phyloP scores from a whole-genome alignment of 2,329 filamentous ascomycete genomes.

The Xylariaceae sp. region DNA sequence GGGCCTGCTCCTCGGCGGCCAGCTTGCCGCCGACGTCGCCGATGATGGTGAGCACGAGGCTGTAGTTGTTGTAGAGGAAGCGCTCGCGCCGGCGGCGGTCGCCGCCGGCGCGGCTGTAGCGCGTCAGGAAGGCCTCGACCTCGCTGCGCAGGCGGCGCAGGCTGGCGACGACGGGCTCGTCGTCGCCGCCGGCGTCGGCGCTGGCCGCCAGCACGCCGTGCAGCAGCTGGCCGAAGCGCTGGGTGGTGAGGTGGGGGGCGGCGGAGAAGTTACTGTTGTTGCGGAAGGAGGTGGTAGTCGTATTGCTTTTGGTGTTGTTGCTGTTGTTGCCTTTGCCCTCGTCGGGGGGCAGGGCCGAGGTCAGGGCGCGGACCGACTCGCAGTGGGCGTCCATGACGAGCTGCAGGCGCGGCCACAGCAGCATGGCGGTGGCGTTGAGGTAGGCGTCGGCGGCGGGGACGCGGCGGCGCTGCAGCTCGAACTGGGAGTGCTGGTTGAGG shows the following conservation, averaged over 20 bases:
- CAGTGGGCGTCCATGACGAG: conserved; percentile 88
- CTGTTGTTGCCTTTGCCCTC: no score
- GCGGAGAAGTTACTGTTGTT: conserved; percentile 58
- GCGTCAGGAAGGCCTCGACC: conserved; percentile 74
- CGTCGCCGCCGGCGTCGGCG: conserved; percentile 84
- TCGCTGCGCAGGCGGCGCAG: conserved; percentile 70
- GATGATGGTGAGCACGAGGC: conserved; percentile 87
- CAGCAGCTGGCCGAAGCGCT: conserved; percentile 89
- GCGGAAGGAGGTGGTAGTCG: conserved; percentile 34
- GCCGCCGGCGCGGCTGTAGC: conserved; percentile 60
- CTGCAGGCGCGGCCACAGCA: conserved; percentile 93
- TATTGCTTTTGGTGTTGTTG: no score
- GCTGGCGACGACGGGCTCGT: conserved; percentile 83
- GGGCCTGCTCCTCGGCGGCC: conserved; percentile 63
- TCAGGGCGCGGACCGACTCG: conserved; percentile 68
- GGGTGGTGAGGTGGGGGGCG: conserved; percentile 85
- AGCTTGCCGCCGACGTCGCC: conserved; percentile 67
- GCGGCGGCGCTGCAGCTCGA: conserved; percentile 85
- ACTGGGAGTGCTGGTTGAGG: conserved; percentile 88
- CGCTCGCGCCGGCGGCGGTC: conserved; percentile 76
- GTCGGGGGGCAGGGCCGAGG: conserved; percentile 43
- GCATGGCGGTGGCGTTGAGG: conserved; percentile 91
- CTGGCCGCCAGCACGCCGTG: conserved; percentile 78
- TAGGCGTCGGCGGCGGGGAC: conserved; percentile 85
- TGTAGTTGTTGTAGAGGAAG: conserved; percentile 95